Percentiles rank a stretch among this genome's conserved stretches.
These are phyloP conservation scores for Leccinellum albellum DNA, from an alignment of 768 basidiomycete genomes.

Conservation along the genomic window DNA sequence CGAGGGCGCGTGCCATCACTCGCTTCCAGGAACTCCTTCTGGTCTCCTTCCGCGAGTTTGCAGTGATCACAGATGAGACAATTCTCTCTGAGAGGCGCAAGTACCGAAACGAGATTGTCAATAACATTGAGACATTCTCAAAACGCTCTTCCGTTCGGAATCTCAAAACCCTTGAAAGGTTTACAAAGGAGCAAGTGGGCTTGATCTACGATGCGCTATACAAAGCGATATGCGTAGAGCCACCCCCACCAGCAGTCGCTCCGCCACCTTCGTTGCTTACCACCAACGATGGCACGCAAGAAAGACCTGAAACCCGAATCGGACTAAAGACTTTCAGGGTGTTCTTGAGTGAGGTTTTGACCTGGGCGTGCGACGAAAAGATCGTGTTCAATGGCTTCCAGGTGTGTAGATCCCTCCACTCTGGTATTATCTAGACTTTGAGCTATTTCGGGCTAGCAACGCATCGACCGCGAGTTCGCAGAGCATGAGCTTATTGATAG, in stretches of 20 bases:
- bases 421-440: conserved; percentile 1
- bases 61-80: conserved; percentile 91
- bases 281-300: conserved; percentile 57
- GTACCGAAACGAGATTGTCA: conserved; percentile 85
- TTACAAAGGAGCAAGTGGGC: conserved; percentile 84
- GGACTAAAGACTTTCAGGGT: conserved; percentile 80
- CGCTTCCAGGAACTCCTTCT: conserved; percentile 96
- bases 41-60: conserved; percentile 97
- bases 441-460: conserved; percentile 49
- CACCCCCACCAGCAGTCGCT: conserved; percentile 55
- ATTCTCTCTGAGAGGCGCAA: conserved; percentile 82
- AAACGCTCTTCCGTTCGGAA: conserved; percentile 90
- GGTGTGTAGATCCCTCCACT: conserved; percentile 35
- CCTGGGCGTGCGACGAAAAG: conserved; percentile 94
- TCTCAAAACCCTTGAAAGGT: conserved; percentile 71
- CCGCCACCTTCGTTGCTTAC: conserved; percentile 50
- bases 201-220: conserved; percentile 91
- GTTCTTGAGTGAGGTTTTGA: conserved; percentile 88
- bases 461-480: conserved; percentile 83
- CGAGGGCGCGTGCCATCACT: conserved; percentile 88
- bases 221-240: conserved; percentile 74
- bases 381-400: conserved; percentile 91
- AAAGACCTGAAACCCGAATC: conserved; percentile 87
- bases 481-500: conserved; percentile 96
- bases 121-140: conserved; percentile 90